Conservation (phyloP, 306 rosid genomes). For the Quercus glauca region DNA sequence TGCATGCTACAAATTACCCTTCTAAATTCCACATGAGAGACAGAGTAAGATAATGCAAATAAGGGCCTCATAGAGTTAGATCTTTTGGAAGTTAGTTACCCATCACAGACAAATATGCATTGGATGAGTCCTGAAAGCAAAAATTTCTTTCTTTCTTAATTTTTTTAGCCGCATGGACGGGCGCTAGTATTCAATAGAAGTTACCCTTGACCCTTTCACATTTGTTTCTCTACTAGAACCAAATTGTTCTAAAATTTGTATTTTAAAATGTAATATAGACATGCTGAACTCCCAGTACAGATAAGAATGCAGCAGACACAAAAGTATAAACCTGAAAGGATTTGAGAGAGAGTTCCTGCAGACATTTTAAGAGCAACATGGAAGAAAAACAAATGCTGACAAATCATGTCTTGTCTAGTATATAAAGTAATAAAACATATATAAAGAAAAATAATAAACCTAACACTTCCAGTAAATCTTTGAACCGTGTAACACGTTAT, state of each 20-base stretch:
- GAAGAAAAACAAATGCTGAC: background rate
- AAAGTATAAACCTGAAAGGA: no score
- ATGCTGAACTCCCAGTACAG: background rate
- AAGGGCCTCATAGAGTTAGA: background rate
- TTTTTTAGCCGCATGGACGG: no score
- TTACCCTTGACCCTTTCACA: background rate
- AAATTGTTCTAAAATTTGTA: background rate
- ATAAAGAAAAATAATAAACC: slow-evolving; percentile 10
- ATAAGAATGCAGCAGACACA: no score
- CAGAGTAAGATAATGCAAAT: background rate
- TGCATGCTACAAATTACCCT: background rate
- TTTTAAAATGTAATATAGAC: background rate
- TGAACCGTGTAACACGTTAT: slow-evolving; percentile 15
- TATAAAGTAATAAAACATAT: background rate
- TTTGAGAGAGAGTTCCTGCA: background rate
- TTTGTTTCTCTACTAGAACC: background rate
- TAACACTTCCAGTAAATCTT: slow-evolving; percentile 10
- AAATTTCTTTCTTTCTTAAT: background rate
- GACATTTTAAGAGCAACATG: background rate
- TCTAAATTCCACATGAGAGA: background rate
- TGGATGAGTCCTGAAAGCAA: background rate
- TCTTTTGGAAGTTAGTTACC: background rate
- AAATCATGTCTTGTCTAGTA: background rate
- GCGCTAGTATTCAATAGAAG: background rate
- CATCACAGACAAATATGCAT: background rate